phyloP scores from a whole-genome alignment of 345 rosid species.

The Rhodamnia rubescens region DNA sequence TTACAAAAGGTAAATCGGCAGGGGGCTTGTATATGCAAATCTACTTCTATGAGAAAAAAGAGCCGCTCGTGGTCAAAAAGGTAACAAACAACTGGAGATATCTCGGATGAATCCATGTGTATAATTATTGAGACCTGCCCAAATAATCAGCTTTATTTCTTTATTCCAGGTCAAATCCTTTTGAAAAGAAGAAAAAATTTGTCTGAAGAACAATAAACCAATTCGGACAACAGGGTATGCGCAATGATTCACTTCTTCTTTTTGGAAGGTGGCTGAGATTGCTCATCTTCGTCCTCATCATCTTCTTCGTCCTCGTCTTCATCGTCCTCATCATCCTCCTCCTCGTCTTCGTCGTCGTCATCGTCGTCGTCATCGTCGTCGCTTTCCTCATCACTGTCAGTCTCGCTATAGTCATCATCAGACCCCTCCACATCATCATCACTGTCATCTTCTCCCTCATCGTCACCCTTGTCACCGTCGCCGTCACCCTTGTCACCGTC shows the following conservation, averaged over 20 bases:
- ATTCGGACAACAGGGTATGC: not conserved
- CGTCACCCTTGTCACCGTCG: not conserved
- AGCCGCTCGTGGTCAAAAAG: not conserved
- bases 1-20: not conserved
- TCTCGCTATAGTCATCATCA: not conserved
- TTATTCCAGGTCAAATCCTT: not conserved
- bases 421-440: not conserved
- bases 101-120: not conserved
- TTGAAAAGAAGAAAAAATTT: not conserved
- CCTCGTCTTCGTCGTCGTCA: not conserved
- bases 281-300: not conserved
- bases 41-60: not conserved
- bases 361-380: not conserved
- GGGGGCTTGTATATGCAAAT: not conserved
- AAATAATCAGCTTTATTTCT: not conserved
- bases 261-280: slow-evolving; percentile 1
- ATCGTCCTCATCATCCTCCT: fast-evolving
- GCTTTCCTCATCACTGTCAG: not conserved
- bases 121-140: not conserved
- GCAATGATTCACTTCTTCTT: not conserved
- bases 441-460: not conserved
- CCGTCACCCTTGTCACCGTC: not conserved
- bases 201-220: not conserved
- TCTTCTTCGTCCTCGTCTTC: not conserved
- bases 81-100: not conserved